Base-by-base conservation (phyloP, 192 early-diverging fungal species). In the Mortierella hygrophila region DNA sequence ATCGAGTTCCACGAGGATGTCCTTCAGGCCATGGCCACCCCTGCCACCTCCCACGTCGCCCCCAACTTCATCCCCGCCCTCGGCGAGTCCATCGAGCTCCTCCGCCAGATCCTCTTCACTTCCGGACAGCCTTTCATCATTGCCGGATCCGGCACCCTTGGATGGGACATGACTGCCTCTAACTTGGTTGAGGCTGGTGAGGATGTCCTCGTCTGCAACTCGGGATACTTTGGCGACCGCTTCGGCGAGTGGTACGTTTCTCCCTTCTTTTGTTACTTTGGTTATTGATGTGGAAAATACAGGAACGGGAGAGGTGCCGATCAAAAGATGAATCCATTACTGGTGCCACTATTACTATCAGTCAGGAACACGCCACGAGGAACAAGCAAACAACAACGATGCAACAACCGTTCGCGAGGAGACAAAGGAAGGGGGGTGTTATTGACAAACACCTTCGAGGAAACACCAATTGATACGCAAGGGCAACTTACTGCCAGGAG, bases 211-310 rank as follows among this genome's bases (percentile, higher is more conserved):
- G 96, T 97, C 11, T 87, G 98, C 82, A 96, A 94, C 87, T 97
- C 96, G 49, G 98, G 98, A 8, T 96, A 97, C 90, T 99, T 99
- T 94, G 97, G 97, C 69, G 97, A 98, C 90, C 95, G 96, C 83
- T 96, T 99, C 77, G 97, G 93, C 65, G 97, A 96, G 80, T 98
- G 97, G 94, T 95, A 90, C 79, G 88, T 78, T 26, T 38, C 3
- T 18, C 18, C 8, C 18, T 52, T 52, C 49, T 65, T 18, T 32
- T 80, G 38, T 73, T 52, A 9, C 0, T 20, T 55, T 83, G 46
- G n/a, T 4, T 35, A 15, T 9, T 52, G 20, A 20, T 16, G 5
- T 52, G 49, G 49, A 52, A 15, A 52, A 5, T 4, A 52, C 47
- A 52, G 49, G 49, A 21, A 4, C 6, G 26, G n/a, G 55, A 60